These are phyloP conservation scores for Alisma plantagoaquatica DNA, from an alignment of 106 monocot genomes.

Conservation along the genomic window DNA sequence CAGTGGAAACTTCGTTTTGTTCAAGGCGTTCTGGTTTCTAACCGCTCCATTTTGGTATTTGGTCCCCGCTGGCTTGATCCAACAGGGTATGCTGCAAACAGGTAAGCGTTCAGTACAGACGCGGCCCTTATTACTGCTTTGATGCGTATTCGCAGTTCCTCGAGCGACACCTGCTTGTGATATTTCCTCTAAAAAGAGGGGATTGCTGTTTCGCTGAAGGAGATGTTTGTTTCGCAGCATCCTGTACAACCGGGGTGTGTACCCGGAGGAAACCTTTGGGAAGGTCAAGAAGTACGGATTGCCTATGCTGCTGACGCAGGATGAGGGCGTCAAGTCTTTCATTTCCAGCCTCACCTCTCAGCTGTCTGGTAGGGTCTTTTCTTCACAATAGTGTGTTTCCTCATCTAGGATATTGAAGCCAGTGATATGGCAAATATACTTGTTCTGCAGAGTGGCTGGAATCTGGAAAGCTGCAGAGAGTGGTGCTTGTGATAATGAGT, in stretches of 20 bases:
- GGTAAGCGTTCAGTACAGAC: conserved; percentile 24
- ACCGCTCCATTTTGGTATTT: not conserved
- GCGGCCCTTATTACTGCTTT: not conserved
- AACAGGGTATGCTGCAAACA: conserved; percentile 92
- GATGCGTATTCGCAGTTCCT: not conserved
- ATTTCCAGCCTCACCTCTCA: conserved; percentile 67
- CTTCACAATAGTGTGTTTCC: too few species aligned
- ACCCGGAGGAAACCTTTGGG: conserved; percentile 83
- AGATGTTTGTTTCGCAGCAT: conserved; percentile 36
- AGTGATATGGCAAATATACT: too few species aligned
- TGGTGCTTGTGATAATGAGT: conserved; percentile 98
- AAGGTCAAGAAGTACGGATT: conserved; percentile 98
- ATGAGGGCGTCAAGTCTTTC: conserved; percentile 85
- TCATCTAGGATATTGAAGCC: too few species aligned
- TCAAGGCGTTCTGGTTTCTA: conserved; percentile 1
- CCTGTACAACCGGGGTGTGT: conserved; percentile 87
- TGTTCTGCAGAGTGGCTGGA: conserved; percentile 78
- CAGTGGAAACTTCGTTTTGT: too few species aligned
- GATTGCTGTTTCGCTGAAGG: not conserved
- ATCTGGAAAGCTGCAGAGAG: conserved; percentile 76
- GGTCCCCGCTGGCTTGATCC: not conserved
- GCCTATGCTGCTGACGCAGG: conserved; percentile 81
- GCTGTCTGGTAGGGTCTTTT: conserved; percentile 86
- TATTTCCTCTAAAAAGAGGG: not conserved
- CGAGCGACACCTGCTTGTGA: too few species aligned